A percentile compares a stretch with the other conserved stretches of the same genome.
Conservation (phyloP, 2,329 filamentous ascomycete species). For the Shiraia bambusicola region DNA sequence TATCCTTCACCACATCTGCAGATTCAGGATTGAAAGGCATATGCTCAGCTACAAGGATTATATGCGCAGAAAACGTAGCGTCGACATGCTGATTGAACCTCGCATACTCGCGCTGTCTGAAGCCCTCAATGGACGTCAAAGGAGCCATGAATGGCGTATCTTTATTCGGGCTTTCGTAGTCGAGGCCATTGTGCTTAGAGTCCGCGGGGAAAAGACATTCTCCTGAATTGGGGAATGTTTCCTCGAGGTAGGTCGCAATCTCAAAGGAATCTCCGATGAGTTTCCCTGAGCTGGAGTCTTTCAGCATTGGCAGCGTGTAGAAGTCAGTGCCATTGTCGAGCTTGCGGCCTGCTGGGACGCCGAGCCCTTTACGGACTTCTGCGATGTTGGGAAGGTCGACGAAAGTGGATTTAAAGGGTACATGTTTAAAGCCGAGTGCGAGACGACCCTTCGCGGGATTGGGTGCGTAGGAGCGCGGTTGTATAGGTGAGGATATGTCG, state of each 20-base stretch:
- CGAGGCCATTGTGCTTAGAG: constrained; percentile 1
- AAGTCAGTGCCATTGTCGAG: constrained; percentile 60
- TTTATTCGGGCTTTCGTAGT: constrained; percentile 36
- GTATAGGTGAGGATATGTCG: constrained; percentile 49
- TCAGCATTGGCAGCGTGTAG: constrained; percentile 61
- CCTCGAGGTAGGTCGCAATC: constrained; percentile 62
- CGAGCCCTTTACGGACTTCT: constrained; percentile 51
- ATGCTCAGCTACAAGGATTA: constrained; percentile 42
- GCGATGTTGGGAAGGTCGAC: constrained; percentile 53
- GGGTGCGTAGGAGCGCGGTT: constrained; percentile 47
- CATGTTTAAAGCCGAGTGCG: constrained; percentile 53
- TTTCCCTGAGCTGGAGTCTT: constrained; percentile 46
- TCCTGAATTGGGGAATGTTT: constrained; percentile 51
- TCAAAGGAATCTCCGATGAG: constrained; percentile 65
- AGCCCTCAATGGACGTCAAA: constrained; percentile 20
- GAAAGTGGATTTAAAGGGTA: constrained; percentile 56
- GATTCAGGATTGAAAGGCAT: constrained; percentile 57
- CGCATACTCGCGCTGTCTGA: constrained; percentile 37
- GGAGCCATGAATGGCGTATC: constrained; percentile 36
- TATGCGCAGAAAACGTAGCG: constrained; percentile 53
- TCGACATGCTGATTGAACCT: constrained; percentile 60
- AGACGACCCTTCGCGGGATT: constrained; percentile 56
- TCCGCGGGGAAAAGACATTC: constrained; percentile 53
- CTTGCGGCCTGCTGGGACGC: constrained; percentile 54
- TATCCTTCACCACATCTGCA: constrained; percentile 48